Percentiles rank a stretch among this genome's conserved stretches.
These are phyloP conservation scores for Punica granatum DNA, from an alignment of 345 rosid genomes.

Conservation along the genomic window DNA sequence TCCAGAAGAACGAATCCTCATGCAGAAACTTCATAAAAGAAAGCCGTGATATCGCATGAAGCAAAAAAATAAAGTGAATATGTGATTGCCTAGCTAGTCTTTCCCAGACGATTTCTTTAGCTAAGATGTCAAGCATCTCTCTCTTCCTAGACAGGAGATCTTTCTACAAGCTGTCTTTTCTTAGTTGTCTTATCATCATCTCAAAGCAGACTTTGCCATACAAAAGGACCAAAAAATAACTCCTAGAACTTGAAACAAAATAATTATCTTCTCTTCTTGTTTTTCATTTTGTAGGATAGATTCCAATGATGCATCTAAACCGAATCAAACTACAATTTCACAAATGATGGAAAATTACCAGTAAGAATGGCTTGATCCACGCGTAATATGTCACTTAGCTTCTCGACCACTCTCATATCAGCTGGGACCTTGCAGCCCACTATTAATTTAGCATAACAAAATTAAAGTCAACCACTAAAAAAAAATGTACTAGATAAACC, in stretches of 20 bases:
- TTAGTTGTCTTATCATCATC: not conserved
- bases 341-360: conserved; percentile 35
- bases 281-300: too few relatives aligned
- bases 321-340: conserved; percentile 4
- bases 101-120: too few relatives aligned
- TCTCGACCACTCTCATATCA: conserved; percentile 95
- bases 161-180: too few relatives aligned
- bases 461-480: conserved; percentile 9
- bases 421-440: conserved; percentile 99
- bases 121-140: not conserved
- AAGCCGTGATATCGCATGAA: not conserved
- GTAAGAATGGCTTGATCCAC: conserved; percentile 99
- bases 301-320: not conserved
- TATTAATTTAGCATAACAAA: conserved; percentile 20
- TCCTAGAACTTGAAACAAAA: not conserved
- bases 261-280: not conserved
- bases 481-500: conserved; percentile 2
- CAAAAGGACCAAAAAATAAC: not conserved
- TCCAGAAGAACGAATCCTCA: not conserved
- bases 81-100: too few relatives aligned
- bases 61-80: not conserved
- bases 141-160: too few relatives aligned
- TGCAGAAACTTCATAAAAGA: not conserved
- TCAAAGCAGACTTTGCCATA: not conserved
- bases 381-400: conserved; percentile 76